Conservation (phyloP, 2,329 filamentous ascomycete species). For the Microthyrium microscopicum region DNA sequence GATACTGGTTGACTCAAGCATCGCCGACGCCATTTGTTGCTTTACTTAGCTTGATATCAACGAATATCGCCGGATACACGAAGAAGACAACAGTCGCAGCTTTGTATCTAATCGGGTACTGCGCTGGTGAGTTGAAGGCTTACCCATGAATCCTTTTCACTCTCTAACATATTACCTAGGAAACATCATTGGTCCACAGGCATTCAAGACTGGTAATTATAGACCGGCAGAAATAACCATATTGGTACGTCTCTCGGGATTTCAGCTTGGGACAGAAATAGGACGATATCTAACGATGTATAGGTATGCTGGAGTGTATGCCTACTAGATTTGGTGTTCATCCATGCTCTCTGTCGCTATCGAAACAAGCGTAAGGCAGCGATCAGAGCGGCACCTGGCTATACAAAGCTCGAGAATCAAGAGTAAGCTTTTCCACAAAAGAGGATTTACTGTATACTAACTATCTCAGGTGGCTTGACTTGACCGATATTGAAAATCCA, state of each 20-base stretch:
- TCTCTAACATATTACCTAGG: constrained; percentile 11
- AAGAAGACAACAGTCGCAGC: constrained; percentile 43
- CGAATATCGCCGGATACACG: constrained; percentile 42
- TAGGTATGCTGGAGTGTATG: constrained; percentile 39
- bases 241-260: too few relatives aligned
- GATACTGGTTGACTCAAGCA: constrained; percentile 49
- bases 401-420: constrained; percentile 47
- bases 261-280: too few relatives aligned
- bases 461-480: constrained; percentile 33
- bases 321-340: constrained; percentile 39
- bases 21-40: constrained; percentile 46
- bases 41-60: constrained; percentile 44
- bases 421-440: constrained; percentile 27
- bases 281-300: too few relatives aligned
- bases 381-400: constrained; percentile 35
- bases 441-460: background rate
- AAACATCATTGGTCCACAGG: constrained; percentile 36
- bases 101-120: constrained; percentile 35
- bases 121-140: constrained; percentile 20
- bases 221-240: constrained; percentile 48
- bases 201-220: constrained; percentile 39
- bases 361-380: constrained; percentile 44
- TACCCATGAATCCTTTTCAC: too few relatives aligned
- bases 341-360: constrained; percentile 42
- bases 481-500: constrained; percentile 52